Percentiles rank a stretch among this genome's conserved stretches.
These are phyloP conservation scores for Russula virescens DNA, from an alignment of 768 basidiomycete species.

Conservation along the genomic window DNA sequence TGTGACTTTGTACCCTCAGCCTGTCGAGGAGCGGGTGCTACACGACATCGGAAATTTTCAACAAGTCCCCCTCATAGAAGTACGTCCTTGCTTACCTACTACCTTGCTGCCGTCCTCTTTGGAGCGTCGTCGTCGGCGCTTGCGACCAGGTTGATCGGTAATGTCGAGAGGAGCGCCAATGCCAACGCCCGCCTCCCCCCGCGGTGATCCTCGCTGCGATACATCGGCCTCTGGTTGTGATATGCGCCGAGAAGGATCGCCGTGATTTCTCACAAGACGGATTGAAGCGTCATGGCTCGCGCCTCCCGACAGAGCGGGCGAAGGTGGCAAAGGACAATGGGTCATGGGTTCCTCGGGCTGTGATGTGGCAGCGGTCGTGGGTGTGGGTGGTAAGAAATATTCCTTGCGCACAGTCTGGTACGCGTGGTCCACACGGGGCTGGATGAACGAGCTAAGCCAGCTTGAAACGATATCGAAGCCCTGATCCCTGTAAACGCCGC, in stretches of 20 bases:
- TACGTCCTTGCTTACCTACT: background rate
- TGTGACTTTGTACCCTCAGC: background rate
- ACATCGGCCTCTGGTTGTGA: background rate
- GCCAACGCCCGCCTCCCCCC: background rate
- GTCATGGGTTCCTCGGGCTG: too few species aligned
- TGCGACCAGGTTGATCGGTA: background rate
- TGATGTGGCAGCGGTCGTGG: too few species aligned
- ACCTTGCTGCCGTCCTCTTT: background rate
- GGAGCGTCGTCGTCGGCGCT: background rate
- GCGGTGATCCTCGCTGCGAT: background rate
- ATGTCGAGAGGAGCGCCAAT: background rate
- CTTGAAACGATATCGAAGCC: background rate
- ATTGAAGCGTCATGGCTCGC: background rate
- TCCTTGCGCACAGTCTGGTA: background rate
- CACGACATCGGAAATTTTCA: background rate
- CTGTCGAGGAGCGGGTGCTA: background rate
- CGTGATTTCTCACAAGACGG: background rate
- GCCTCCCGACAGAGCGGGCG: background rate
- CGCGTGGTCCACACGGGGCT: background rate
- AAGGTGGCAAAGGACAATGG: background rate
- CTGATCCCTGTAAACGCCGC: slow-evolving; percentile 3
- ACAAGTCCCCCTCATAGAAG: background rate
- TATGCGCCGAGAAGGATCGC: background rate
- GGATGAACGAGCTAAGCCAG: slow-evolving; percentile 1
- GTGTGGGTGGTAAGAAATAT: background rate